Evolutionary conservation across 2,329 filamentous ascomycete species (phyloP).

Genomic region (Calonectria pseudoreteaudii): DNA sequence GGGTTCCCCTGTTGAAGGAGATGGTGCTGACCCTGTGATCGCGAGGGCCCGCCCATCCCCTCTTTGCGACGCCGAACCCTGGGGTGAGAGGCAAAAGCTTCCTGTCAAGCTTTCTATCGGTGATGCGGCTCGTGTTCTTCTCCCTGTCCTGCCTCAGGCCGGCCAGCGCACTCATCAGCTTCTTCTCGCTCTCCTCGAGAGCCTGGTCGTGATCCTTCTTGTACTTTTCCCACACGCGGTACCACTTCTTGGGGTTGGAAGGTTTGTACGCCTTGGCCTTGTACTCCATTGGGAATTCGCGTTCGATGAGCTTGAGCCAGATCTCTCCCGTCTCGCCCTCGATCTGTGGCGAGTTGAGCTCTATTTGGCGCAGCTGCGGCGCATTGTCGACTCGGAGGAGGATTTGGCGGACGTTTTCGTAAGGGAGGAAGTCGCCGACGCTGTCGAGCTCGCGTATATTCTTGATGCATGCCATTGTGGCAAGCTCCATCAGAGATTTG

Average conservation of each 20-base stretch:
- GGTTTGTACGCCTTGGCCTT: slow-evolving; percentile 73
- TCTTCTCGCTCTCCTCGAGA: slow-evolving; percentile 69
- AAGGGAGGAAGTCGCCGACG: slow-evolving; percentile 78
- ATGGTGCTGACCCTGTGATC: slow-evolving; percentile 49
- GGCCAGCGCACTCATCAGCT: slow-evolving; percentile 67
- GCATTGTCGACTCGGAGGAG: slow-evolving; percentile 79
- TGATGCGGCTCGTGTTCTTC: slow-evolving; percentile 67
- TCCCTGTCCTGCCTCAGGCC: slow-evolving; percentile 69
- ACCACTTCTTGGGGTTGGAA: slow-evolving; percentile 77
- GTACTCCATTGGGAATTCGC: slow-evolving; percentile 77
- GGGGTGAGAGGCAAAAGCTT: slow-evolving; percentile 56
- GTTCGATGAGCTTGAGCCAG: slow-evolving; percentile 83
- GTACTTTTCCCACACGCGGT: slow-evolving; percentile 80
- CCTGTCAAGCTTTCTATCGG: slow-evolving; percentile 61
- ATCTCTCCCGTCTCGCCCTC: slow-evolving; percentile 75
- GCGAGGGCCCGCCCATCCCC: slow-evolving; percentile 41
- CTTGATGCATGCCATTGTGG: slow-evolving; percentile 63
- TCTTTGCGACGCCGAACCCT: slow-evolving; percentile 48
- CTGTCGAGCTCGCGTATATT: slow-evolving; percentile 71
- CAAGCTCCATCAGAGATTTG: slow-evolving; percentile 64
- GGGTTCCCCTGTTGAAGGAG: slow-evolving; percentile 60
- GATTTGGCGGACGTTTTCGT: slow-evolving; percentile 71
- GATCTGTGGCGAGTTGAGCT: slow-evolving; percentile 82
- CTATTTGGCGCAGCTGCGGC: slow-evolving; percentile 79
- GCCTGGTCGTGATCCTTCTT: slow-evolving; percentile 68